These are phyloP conservation scores for Metschnikowia amazonensis DNA, from an alignment of 805 yeast genomes.

Conservation along the genomic window DNA sequence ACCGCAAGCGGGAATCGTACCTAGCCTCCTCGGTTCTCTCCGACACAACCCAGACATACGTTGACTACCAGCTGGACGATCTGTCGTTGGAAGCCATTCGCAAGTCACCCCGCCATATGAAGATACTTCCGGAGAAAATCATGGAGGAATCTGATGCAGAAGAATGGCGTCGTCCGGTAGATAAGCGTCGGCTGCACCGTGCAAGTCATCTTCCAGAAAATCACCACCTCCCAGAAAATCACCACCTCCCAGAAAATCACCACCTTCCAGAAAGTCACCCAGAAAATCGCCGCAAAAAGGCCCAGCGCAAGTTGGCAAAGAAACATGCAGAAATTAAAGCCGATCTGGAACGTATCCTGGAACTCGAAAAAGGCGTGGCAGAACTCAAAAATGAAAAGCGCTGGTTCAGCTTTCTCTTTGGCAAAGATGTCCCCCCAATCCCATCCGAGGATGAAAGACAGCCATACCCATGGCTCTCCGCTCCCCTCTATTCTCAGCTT, in stretches of 20 bases:
- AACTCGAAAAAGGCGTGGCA: conserved; percentile 12
- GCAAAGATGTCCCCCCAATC: conserved; percentile 48
- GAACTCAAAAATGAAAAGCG: conserved; percentile 46
- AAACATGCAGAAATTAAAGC: conserved; percentile 1
- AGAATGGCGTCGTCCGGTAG: conserved; percentile 2
- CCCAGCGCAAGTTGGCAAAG: conserved; percentile 1
- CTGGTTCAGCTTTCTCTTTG: conserved; percentile 46
- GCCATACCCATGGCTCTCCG: conserved; percentile 43
- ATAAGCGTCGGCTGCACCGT: too few relatives aligned
- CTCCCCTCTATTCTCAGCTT: conserved; percentile 32
- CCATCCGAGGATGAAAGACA: conserved; percentile 50
- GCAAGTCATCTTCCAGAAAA: too few relatives aligned
- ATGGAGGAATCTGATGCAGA: neutral
- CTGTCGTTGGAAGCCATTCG: conserved; percentile 8
- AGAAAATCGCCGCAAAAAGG: neutral
- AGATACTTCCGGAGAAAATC: conserved; percentile 2
- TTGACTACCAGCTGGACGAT: conserved; percentile 12
- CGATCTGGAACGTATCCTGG: neutral
- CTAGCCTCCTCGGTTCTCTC: conserved; percentile 9
- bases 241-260: too few relatives aligned
- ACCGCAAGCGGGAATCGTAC: conserved; percentile 8
- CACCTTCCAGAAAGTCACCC: neutral
- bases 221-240: too few relatives aligned
- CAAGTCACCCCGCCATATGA: conserved; percentile 1
- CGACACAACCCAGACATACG: conserved; percentile 17